Evolutionary conservation across 345 rosid genomes (phyloP).

Genomic region (Populus pruinosa): DNA sequence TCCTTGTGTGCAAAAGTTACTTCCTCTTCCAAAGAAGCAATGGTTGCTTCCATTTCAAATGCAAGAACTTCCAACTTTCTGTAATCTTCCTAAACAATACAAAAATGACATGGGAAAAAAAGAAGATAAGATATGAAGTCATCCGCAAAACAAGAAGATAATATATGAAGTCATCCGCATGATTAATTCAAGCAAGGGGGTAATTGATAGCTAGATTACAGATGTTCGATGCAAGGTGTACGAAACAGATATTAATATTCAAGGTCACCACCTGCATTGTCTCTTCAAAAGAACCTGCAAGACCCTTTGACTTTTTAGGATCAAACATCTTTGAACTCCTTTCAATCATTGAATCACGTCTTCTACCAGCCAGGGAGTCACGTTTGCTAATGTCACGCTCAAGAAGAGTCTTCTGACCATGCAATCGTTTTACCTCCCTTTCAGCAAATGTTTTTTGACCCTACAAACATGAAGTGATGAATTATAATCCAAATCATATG

Average conservation of each 20-base stretch:
- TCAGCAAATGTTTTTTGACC: constrained; percentile 86
- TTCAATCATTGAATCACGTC: constrained; percentile 62
- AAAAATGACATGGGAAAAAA: constrained; percentile 10
- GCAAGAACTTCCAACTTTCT: constrained; percentile 72
- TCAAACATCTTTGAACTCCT: constrained; percentile 45
- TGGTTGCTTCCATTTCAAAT: constrained; percentile 88
- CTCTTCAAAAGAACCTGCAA: constrained; percentile 35
- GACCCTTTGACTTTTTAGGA: constrained; percentile 38
- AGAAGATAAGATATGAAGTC: constrained; percentile 7
- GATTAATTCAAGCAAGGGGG: neutral
- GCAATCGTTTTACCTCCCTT: constrained; percentile 67
- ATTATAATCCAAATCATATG: neutral
- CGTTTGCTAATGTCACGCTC: constrained; percentile 81
- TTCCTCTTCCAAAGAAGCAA: constrained; percentile 79
- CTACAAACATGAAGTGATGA: constrained; percentile 30
- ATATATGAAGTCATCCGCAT: constrained; percentile 5
- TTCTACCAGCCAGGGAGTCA: constrained; percentile 75
- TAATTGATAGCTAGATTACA: neutral
- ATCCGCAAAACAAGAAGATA: neutral
- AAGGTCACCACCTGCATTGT: constrained; percentile 43
- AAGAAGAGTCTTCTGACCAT: constrained; percentile 69
- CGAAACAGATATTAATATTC: neutral
- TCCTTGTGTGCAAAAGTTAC: constrained; percentile 51
- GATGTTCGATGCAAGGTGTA: neutral
- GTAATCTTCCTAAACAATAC: constrained; percentile 63